These are phyloP conservation scores for Magnaporthales sp. DNA, from an alignment of 2,329 filamentous ascomycete species.

Conservation along the genomic window DNA sequence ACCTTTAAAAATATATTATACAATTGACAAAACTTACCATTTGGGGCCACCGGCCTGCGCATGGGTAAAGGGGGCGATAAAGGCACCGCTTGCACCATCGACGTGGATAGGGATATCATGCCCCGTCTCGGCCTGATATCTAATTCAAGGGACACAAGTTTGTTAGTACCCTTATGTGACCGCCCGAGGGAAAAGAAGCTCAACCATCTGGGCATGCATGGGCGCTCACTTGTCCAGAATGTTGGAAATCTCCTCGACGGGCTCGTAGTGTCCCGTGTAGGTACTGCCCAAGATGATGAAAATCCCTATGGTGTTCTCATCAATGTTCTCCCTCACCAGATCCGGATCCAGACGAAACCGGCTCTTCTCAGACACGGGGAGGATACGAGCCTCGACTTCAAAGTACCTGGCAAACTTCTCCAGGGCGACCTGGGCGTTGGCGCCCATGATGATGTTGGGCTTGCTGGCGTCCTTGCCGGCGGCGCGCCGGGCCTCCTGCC, in stretches of 20 bases:
- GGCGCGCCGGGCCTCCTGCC: constrained; percentile 54
- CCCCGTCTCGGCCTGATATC: constrained; percentile 52
- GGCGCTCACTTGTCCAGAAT: constrained; percentile 41
- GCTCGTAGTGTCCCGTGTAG: constrained; percentile 67
- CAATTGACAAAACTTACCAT: constrained; percentile 31
- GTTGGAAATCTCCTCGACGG: constrained; percentile 57
- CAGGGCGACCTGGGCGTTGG: constrained; percentile 64
- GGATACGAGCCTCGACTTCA: constrained; percentile 59
- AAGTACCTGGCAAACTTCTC: constrained; percentile 70
- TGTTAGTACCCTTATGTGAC: neutral
- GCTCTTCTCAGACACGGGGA: constrained; percentile 53
- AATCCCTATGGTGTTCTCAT: constrained; percentile 71
- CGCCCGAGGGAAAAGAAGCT: neutral
- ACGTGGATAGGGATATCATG: constrained; percentile 61
- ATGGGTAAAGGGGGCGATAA: constrained; percentile 52
- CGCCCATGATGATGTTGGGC: constrained; percentile 68
- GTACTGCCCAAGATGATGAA: constrained; percentile 66
- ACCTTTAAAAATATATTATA: neutral
- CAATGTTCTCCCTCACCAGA: constrained; percentile 56
- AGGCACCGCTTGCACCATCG: constrained; percentile 52
- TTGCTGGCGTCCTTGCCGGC: constrained; percentile 54
- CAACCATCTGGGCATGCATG: neutral
- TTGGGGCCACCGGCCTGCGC: constrained; percentile 45
- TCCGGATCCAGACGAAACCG: constrained; percentile 54
- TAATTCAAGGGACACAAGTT: neutral